Evolutionary conservation across 768 basidiomycete species (phyloP), one percentile per base, ranked within the genome.

Genomic region (Mycena amicta): DNA sequence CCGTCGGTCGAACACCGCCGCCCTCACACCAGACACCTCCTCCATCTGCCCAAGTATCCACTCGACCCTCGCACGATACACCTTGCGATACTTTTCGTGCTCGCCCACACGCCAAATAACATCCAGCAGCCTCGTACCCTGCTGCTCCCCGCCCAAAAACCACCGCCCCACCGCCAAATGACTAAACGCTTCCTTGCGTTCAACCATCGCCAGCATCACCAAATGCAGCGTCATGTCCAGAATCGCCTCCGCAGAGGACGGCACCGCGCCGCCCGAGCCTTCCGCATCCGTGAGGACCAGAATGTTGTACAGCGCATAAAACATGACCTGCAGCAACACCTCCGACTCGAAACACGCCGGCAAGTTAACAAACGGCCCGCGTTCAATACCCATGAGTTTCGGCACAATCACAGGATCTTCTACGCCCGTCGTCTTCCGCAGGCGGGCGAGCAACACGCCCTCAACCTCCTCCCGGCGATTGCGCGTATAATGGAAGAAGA

Each of bases 391-490:
- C 54, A 94, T 80, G 2, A 84, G 80, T 55, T 82, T 84, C 1
- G 95, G 95, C 2, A 91, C 80, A 54, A 96, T 77, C 16, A 97
- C 86, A 0, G 87, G 83, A 63, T 93, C 86, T 51, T 76, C 69
- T 43, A 80, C 73, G 49, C 85, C 83, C 0, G 80, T 82, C 63
- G 78, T 79, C 77, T 87, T 90, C 78, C 83, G 87, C 52, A 87
- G 65, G 43, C 92, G 80, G 49, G 79, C 82, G 59, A 84, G 80
- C 49, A 95, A 75, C 3, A 90, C 82, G 40, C 79, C 83, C 67
- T 95, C 93, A 25, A 93, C 96, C 69, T 95, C 92, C 66, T 96
- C 93, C 39, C 95, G 83, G 65, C 93, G 88, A 74, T 98, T 98
- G 39, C 95, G 82, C 16, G 92, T 89, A 71, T 97, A 98, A 69